Conservation (phyloP, 208 protist genomes). For the Trypanosoma platydactyli region DNA sequence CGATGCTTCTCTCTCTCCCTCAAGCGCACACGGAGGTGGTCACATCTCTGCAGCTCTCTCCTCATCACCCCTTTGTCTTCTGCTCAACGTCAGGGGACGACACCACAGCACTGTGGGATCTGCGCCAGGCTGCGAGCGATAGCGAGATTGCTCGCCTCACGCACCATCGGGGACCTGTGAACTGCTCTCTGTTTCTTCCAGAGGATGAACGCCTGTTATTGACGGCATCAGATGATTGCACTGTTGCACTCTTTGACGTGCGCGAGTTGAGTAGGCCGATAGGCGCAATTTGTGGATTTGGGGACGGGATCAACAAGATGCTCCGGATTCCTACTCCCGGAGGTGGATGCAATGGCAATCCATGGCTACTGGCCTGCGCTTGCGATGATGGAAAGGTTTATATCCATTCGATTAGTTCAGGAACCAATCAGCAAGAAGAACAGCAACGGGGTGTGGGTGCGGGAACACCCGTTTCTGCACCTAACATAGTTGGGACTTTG, state of each 20-base stretch:
- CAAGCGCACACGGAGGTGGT: constrained; percentile 75
- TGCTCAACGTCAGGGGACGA: constrained; percentile 85
- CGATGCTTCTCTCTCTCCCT: constrained; percentile 50
- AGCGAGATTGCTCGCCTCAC: constrained; percentile 30
- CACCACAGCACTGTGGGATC: constrained; percentile 80
- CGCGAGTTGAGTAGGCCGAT: constrained; percentile 43
- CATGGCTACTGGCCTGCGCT: constrained; percentile 47
- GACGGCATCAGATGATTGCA: constrained; percentile 79
- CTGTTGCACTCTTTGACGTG: constrained; percentile 71
- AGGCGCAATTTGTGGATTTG: constrained; percentile 54
- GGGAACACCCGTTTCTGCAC: neutral
- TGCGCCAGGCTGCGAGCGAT: constrained; percentile 21
- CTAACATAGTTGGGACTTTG: constrained; percentile 31
- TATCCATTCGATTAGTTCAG: constrained; percentile 47
- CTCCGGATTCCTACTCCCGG: constrained; percentile 38
- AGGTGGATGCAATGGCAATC: neutral
- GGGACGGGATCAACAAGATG: constrained; percentile 84
- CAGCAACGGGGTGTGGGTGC: neutral
- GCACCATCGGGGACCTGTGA: constrained; percentile 69
- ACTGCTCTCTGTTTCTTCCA: constrained; percentile 69
- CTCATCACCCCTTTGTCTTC: constrained; percentile 42
- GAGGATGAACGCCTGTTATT: constrained; percentile 41
- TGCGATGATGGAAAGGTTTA: constrained; percentile 87
- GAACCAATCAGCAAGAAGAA: constrained; percentile 3
- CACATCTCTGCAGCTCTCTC: constrained; percentile 73